A percentile compares a stretch with the other conserved stretches of the same genome.
These are phyloP conservation scores for Pythium phragmiticola DNA, from an alignment of 352 stramenopile species.

Conservation along the genomic window DNA sequence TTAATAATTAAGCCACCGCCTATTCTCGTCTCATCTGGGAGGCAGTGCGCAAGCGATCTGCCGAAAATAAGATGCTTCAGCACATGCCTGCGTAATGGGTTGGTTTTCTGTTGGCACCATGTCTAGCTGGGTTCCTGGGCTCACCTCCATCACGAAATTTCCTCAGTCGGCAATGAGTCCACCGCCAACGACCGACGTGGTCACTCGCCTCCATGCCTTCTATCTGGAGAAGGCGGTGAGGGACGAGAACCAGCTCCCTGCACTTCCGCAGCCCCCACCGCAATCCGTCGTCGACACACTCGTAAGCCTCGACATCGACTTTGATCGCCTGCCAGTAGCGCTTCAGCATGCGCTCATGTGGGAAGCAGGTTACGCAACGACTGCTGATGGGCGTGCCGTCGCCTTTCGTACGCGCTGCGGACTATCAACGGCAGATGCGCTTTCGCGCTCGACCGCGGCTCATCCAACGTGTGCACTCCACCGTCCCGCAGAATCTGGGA, in stretches of 20 bases:
- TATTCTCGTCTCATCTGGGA: background rate
- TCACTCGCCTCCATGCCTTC: constrained; percentile 1
- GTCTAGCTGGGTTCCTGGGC: no score
- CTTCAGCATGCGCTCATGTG: constrained; percentile 11
- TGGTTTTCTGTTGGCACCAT: no score
- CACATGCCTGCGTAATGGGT: no score
- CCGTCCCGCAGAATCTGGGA: background rate
- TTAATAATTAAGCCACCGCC: background rate
- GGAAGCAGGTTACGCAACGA: constrained; percentile 1
- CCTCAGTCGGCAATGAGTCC: background rate
- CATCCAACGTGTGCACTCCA: background rate
- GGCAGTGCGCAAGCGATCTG: no score
- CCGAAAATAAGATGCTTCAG: background rate
- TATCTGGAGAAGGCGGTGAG: background rate
- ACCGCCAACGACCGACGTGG: background rate
- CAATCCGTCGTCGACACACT: background rate
- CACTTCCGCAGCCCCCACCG: background rate
- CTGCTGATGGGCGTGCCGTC: background rate
- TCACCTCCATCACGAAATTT: no score
- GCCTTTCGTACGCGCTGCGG: background rate
- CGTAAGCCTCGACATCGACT: background rate
- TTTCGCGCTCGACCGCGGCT: background rate
- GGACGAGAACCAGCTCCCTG: background rate
- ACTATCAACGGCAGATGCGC: background rate
- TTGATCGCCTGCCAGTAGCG: background rate